These are phyloP conservation scores for Bidens hawaiensis DNA, from an alignment of 140 eudicot species.

Conservation along the genomic window DNA sequence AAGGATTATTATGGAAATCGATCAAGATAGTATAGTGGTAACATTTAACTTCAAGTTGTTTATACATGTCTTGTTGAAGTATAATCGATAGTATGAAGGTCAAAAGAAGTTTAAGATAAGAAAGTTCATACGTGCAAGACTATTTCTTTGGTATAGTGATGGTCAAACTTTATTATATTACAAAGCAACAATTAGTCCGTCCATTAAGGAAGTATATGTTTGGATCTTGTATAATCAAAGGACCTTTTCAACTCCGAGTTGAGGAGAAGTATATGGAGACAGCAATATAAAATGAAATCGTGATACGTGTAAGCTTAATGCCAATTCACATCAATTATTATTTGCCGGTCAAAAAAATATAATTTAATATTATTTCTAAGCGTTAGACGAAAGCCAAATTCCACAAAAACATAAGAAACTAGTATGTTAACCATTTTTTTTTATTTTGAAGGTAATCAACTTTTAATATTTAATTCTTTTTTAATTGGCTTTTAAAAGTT, in stretches of 20 bases:
- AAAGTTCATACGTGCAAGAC: slow-evolving; percentile 4
- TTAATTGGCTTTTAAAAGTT: too few species aligned
- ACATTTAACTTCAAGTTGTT: too few species aligned
- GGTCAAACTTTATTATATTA: slow-evolving; percentile 10
- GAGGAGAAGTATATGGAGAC: slow-evolving; percentile 13
- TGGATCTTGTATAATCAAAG: slow-evolving; percentile 25
- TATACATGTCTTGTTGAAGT: neutral
- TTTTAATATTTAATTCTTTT: neutral
- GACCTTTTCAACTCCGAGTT: slow-evolving; percentile 18
- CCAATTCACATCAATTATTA: neutral
- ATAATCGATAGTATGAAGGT: too few species aligned
- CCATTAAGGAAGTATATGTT: slow-evolving; percentile 5
- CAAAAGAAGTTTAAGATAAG: neutral
- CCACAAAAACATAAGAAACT: neutral
- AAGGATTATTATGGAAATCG: neutral
- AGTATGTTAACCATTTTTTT: too few species aligned
- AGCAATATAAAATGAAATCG: slow-evolving; percentile 16
- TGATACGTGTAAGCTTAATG: neutral
- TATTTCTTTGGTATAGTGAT: slow-evolving; percentile 12
- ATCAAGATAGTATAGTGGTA: too few species aligned
- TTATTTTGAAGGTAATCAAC: neutral
- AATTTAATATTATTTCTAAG: too few species aligned
- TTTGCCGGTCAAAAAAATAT: too few species aligned
- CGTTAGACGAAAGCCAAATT: neutral
- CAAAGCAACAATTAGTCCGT: slow-evolving; percentile 18